Conservation (phyloP, 768 basidiomycete species). For the Serendipita sp. region DNA sequence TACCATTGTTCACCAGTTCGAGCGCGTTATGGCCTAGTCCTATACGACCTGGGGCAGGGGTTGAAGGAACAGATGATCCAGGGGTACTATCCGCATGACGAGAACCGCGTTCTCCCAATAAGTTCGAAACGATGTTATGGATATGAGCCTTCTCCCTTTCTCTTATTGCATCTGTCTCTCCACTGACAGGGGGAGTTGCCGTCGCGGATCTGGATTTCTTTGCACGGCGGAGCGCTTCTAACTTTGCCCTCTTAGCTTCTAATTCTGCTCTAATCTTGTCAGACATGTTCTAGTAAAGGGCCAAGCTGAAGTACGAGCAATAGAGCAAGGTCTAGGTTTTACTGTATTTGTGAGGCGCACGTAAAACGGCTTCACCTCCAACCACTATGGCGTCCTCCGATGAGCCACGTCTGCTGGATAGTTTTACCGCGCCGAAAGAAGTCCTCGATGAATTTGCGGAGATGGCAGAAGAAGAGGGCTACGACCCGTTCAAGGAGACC, state of each 20-base stretch:
- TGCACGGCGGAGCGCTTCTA: not conserved
- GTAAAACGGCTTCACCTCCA: not conserved
- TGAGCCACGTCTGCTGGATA: constrained; percentile 61
- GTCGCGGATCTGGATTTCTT: not conserved
- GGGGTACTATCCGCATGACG: not conserved
- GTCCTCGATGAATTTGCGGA: constrained; percentile 87
- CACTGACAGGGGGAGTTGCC: not conserved
- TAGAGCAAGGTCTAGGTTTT: constrained; percentile 1
- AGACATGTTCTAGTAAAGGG: constrained; percentile 4
- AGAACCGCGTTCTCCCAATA: not conserved
- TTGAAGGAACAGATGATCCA: not conserved
- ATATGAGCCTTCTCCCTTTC: not conserved
- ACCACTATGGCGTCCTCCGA: constrained; percentile 1
- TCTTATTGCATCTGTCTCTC: not conserved
- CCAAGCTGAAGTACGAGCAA: not conserved
- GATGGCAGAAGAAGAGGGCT: constrained; percentile 82
- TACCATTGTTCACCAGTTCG: not conserved
- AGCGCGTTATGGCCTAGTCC: not conserved
- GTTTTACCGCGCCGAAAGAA: constrained; percentile 86
- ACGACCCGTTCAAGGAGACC: constrained; percentile 85
- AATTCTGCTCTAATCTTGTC: not conserved
- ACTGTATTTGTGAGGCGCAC: not conserved
- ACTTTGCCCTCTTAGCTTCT: not conserved
- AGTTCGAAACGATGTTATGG: not conserved
- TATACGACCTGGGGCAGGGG: not conserved